Evolutionary conservation across 306 rosid species (phyloP).

Genomic region (Elaeagnus macrophylla): DNA sequence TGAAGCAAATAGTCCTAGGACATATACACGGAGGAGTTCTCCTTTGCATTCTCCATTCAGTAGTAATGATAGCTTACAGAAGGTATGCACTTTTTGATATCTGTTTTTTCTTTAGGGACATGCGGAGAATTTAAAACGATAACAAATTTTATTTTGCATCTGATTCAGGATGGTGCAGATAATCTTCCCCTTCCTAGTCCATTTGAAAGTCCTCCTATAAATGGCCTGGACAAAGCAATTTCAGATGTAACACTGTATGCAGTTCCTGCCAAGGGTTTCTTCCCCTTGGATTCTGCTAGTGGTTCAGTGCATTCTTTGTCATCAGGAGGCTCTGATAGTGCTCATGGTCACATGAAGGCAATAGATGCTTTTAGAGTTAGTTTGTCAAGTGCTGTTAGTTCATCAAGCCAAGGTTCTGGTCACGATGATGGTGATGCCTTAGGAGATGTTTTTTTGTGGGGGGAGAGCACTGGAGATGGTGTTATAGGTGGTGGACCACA

Average conservation of each 20-base stretch:
- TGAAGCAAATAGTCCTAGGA: constrained; percentile 74
- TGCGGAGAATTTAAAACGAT: not conserved
- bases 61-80: constrained; percentile 62
- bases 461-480: constrained; percentile 80
- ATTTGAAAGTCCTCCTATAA: constrained; percentile 58
- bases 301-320: constrained; percentile 62
- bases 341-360: constrained; percentile 52
- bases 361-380: constrained; percentile 81
- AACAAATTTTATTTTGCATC: not conserved
- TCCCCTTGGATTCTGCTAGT: constrained; percentile 60
- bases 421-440: constrained; percentile 83
- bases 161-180: constrained; percentile 60
- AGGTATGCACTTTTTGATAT: constrained; percentile 39
- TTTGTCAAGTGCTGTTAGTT: constrained; percentile 88
- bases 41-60: constrained; percentile 72
- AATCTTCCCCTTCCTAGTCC: constrained; percentile 57
- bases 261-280: constrained; percentile 56
- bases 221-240: constrained; percentile 67
- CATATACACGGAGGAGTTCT: constrained; percentile 68
- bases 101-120: constrained; percentile 4
- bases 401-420: constrained; percentile 96
- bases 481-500: constrained; percentile 65
- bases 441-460: constrained; percentile 97
- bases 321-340: constrained; percentile 67
- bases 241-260: constrained; percentile 54